These are phyloP conservation scores for Begonia masoniana DNA, from an alignment of 306 rosid species.

Conservation along the genomic window DNA sequence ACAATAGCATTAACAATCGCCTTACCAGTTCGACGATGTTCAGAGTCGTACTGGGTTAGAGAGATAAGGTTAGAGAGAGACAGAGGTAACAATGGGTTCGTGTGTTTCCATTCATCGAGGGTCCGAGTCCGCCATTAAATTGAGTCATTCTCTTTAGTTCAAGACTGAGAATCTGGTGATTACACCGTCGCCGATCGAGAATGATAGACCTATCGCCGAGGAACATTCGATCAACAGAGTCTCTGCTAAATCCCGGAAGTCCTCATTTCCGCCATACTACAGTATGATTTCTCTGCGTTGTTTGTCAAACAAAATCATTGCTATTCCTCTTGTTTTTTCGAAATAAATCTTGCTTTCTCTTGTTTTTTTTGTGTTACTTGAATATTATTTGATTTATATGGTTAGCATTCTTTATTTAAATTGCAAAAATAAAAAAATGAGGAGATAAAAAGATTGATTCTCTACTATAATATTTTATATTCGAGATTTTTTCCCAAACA, in stretches of 20 bases:
- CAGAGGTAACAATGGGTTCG: constrained; percentile 45
- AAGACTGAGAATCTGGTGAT: constrained; percentile 34
- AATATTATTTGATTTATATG: no score
- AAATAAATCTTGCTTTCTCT: no score
- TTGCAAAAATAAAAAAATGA: no score
- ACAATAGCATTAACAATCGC: no score
- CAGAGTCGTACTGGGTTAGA: constrained; percentile 14
- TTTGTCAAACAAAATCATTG: no score
- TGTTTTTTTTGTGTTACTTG: no score
- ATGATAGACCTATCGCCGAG: constrained; percentile 15
- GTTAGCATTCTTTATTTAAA: no score
- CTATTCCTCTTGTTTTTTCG: no score
- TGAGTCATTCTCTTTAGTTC: constrained; percentile 34
- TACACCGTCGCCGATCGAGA: constrained; percentile 56
- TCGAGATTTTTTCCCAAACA: no score
- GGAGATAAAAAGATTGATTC: no score
- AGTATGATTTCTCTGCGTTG: no score
- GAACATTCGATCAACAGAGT: constrained; percentile 25
- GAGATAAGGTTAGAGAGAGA: neutral
- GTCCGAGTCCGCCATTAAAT: neutral
- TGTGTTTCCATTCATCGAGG: constrained; percentile 30
- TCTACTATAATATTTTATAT: no score
- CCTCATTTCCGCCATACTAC: constrained; percentile 36
- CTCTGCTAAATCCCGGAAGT: constrained; percentile 27
- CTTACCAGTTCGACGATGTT: constrained; percentile 1